phyloP scores from a whole-genome alignment of 2,329 filamentous ascomycete genomes.

The Aureobasidium sp. region DNA sequence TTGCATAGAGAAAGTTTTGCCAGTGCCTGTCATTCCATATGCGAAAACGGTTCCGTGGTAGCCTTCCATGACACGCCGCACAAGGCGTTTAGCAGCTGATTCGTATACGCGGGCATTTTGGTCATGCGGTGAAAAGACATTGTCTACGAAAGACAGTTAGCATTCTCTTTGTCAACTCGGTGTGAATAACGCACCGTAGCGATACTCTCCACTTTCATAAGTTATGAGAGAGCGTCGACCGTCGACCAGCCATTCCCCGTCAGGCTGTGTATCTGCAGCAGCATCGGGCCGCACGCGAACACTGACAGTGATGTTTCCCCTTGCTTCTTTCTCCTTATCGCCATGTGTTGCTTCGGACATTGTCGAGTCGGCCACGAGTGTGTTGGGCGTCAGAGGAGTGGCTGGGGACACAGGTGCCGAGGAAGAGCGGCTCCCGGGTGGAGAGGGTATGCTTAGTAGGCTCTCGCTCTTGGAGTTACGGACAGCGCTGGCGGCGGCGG shows the following conservation, averaged over 20 bases:
- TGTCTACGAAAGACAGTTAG: constrained; percentile 52
- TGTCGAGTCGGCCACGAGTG: constrained; percentile 63
- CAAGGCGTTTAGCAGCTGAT: constrained; percentile 82
- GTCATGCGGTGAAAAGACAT: constrained; percentile 90
- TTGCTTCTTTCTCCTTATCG: constrained; percentile 54
- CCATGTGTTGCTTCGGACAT: constrained; percentile 19
- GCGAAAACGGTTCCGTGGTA: constrained; percentile 98
- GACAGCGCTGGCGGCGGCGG: constrained; percentile 63
- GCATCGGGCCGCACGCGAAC: constrained; percentile 85
- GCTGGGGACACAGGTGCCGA: constrained; percentile 90
- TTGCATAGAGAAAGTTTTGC: constrained; percentile 99
- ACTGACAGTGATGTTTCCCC: constrained; percentile 93
- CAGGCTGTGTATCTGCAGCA: constrained; percentile 50
- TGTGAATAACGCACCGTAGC: constrained; percentile 60
- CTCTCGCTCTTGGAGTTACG: constrained; percentile 63
- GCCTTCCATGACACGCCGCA: constrained; percentile 96
- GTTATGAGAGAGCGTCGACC: constrained; percentile 72
- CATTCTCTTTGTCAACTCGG: neutral
- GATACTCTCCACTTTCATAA: constrained; percentile 88
- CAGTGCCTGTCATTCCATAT: constrained; percentile 98
- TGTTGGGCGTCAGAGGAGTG: constrained; percentile 80
- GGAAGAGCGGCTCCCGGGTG: constrained; percentile 80
- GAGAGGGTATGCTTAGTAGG: constrained; percentile 68
- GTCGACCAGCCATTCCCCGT: constrained; percentile 89
- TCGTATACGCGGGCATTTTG: constrained; percentile 95